Evolutionary conservation across 1,139 yeast genomes (phyloP).

Genomic region (Protomyces arabidopsidicola): DNA sequence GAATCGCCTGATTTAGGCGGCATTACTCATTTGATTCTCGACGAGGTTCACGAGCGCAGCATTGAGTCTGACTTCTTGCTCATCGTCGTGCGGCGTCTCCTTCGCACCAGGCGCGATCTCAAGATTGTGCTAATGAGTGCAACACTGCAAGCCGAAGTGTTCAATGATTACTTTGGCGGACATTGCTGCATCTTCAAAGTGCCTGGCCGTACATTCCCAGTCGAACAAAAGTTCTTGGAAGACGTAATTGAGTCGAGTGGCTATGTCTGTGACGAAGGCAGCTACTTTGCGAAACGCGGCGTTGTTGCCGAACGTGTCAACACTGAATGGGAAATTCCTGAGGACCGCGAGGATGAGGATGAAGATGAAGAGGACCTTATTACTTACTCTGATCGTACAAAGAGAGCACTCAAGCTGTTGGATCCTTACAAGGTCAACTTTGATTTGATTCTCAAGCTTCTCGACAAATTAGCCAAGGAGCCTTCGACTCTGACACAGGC

Average conservation of each 20-base stretch:
- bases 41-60: conserved; percentile 83
- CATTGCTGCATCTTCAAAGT: conserved; percentile 58
- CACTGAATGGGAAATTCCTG: conserved; percentile 10
- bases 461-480: conserved; percentile 14
- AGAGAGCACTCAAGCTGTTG: conserved; percentile 11
- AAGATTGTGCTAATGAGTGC: conserved; percentile 77
- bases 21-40: conserved; percentile 62
- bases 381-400: conserved; percentile 12
- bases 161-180: conserved; percentile 51
- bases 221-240: conserved; percentile 54
- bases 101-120: conserved; percentile 42
- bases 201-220: conserved; percentile 79
- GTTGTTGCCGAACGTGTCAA: background rate
- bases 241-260: conserved; percentile 27
- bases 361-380: conserved; percentile 8
- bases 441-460: conserved; percentile 28
- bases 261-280: conserved; percentile 18
- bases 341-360: conserved; percentile 20
- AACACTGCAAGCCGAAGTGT: conserved; percentile 60
- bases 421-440: conserved; percentile 29
- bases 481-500: conserved; percentile 45
- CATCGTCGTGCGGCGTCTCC: conserved; percentile 57
- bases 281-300: conserved; percentile 18
- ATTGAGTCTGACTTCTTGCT: conserved; percentile 72
- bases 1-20: conserved; percentile 48